phyloP scores from a whole-genome alignment of 2,329 filamentous ascomycete genomes.

The Pseudocercospora pini-densiflorae region DNA sequence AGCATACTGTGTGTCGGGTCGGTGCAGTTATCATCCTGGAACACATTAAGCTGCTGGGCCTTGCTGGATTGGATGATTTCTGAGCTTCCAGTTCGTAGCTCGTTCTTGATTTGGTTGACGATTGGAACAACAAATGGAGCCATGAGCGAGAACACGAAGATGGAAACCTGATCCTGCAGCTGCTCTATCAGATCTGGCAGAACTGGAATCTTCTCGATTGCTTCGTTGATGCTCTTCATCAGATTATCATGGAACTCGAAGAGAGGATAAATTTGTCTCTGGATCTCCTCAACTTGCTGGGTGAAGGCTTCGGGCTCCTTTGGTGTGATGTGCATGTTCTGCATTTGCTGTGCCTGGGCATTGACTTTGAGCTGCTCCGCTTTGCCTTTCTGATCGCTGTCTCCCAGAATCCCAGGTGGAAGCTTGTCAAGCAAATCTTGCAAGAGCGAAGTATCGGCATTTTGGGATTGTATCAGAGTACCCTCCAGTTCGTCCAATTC shows the following conservation, averaged over 20 bases:
- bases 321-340: slow-evolving; percentile 74
- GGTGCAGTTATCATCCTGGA: slow-evolving; percentile 73
- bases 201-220: slow-evolving; percentile 83
- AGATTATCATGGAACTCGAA: slow-evolving; percentile 90
- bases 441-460: slow-evolving; percentile 72
- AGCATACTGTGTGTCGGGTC: slow-evolving; percentile 96
- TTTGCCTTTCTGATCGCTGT: slow-evolving; percentile 73
- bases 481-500: slow-evolving; percentile 88
- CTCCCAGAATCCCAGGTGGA: slow-evolving; percentile 78
- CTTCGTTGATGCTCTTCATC: slow-evolving; percentile 75
- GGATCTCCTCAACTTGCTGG: slow-evolving; percentile 72
- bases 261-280: slow-evolving; percentile 82
- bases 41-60: slow-evolving; percentile 84
- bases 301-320: slow-evolving; percentile 85
- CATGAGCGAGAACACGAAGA: slow-evolving; percentile 90
- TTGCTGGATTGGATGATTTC: slow-evolving; percentile 86
- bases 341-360: slow-evolving; percentile 73
- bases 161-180: slow-evolving; percentile 81
- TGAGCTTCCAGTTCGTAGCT: slow-evolving; percentile 81
- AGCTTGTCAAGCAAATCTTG: slow-evolving; percentile 81
- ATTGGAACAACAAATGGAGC: slow-evolving; percentile 87
- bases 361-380: slow-evolving; percentile 80
- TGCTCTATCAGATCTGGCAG: slow-evolving; percentile 85
- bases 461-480: slow-evolving; percentile 68
- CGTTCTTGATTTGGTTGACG: slow-evolving; percentile 82